phyloP scores from a whole-genome alignment of 2,329 filamentous ascomycete genomes.

The Colletotrichum tropicicola region DNA sequence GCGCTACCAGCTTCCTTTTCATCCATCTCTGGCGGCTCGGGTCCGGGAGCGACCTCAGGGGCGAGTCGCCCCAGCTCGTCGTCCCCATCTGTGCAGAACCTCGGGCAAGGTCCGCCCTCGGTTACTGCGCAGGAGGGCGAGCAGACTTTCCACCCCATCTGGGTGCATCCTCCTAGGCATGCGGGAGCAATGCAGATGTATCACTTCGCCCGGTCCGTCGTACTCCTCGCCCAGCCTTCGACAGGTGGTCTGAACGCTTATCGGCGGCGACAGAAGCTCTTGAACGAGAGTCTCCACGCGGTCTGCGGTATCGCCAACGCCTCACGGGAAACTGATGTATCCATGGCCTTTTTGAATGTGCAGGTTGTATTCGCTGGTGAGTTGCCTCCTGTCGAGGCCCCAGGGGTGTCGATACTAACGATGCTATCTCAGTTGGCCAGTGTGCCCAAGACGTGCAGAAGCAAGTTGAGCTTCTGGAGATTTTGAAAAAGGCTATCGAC shows the following conservation, averaged over 20 bases:
- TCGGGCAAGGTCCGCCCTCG: conserved; percentile 25
- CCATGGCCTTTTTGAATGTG: conserved; percentile 17
- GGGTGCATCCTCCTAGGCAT: conserved; percentile 55
- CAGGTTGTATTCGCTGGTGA: conserved; percentile 17
- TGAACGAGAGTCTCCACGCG: conserved; percentile 21
- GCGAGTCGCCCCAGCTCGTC: not conserved
- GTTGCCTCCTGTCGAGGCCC: not conserved
- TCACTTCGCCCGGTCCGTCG: conserved; percentile 57
- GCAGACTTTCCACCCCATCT: conserved; percentile 51
- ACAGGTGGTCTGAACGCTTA: conserved; percentile 48
- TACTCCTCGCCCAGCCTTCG: conserved; percentile 34
- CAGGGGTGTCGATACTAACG: not conserved
- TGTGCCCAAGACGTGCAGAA: conserved; percentile 13
- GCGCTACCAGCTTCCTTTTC: conserved; percentile 32
- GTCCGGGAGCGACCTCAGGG: conserved; percentile 28
- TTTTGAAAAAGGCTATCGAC: not conserved
- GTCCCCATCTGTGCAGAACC: not conserved
- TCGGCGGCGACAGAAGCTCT: conserved; percentile 33
- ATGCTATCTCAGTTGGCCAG: not conserved
- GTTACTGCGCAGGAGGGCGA: conserved; percentile 40
- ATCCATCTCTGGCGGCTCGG: conserved; percentile 40
- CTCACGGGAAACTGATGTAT: not conserved
- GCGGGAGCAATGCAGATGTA: conserved; percentile 59
- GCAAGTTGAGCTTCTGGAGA: conserved; percentile 1
- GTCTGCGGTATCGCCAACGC: conserved; percentile 50